phyloP scores from a whole-genome alignment of 2,329 filamentous ascomycete genomes.

The Epichloe uncinata region DNA sequence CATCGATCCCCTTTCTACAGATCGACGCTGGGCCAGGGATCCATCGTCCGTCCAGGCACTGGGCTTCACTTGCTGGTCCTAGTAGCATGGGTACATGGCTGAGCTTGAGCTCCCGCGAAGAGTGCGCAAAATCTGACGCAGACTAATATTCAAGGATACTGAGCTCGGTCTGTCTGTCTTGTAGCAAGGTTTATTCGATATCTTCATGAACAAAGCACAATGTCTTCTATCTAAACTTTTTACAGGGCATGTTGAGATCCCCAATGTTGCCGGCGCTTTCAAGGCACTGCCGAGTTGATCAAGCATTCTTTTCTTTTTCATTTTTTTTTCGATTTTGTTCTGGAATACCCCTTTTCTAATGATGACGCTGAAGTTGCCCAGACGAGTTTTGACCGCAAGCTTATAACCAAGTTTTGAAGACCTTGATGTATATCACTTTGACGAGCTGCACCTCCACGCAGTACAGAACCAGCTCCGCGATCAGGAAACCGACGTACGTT shows the following conservation, averaged over 20 bases:
- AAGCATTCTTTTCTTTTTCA: neutral
- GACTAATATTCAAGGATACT: too few species aligned
- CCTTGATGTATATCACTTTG: constrained; percentile 14
- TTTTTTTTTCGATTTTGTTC: neutral
- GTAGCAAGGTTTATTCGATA: too few species aligned
- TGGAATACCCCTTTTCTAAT: too few species aligned
- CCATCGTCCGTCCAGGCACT: too few species aligned
- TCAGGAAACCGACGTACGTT: constrained; percentile 13
- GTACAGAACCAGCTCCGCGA: constrained; percentile 13
- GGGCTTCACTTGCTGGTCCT: too few species aligned
- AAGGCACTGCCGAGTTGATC: neutral
- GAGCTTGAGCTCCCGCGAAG: too few species aligned
- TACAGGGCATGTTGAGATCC: neutral
- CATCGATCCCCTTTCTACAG: neutral
- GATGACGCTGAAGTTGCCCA: too few species aligned
- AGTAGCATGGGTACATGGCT: too few species aligned
- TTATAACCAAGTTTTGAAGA: constrained; percentile 15
- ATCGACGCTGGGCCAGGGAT: neutral
- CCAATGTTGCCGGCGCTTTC: neutral
- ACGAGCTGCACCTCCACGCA: constrained; percentile 15
- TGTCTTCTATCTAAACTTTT: neutral
- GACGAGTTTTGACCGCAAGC: neutral
- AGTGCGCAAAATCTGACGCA: too few species aligned
- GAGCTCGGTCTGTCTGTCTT: too few species aligned
- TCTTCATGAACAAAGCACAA: too few species aligned